Evolutionary conservation across 2,329 filamentous ascomycete species (phyloP), one percentile per base, ranked within the genome.

Genomic region (Apiospora pterosperma): DNA sequence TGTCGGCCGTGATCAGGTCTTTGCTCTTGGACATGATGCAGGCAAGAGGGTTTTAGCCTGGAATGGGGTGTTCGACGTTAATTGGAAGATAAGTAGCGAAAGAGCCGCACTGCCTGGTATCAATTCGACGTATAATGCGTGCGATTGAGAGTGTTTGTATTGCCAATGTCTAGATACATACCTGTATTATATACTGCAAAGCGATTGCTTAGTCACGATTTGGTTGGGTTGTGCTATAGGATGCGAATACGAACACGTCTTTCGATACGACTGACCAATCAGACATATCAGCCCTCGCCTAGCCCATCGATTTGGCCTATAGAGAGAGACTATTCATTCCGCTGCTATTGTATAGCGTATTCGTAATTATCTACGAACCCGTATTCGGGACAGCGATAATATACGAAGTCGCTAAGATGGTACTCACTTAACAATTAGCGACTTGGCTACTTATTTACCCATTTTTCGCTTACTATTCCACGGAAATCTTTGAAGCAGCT

Each of bases 1-100:
- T 31, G 59, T 66, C 64, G 23, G 48, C 38, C 34, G 61, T 60
- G 36, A 65, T 65, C 28, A 65, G 31, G 12, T 63, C 48, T 41
- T 63, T 42, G 36, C 31, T 60, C 19, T 44, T 60, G 12, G 52
- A 28, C 62, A 63, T 63, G 36, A 19, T 63, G 36, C 3, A 5
- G 10, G n/a, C n/a, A n/a, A 44, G 7, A n/a, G 4, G 5, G 44
- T 28, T n/a, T 5, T 11, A 28, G 10, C 21, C 14, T 52, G 44
- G 48, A 21, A 8, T n/a, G 28, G n/a, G 34, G 1, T 31, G 10
- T 31, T 31, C 44, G 25, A 31, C 12, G 8, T 31, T 19, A 16
- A 19, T 31, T 28, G 28, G 8, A 31, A 8, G 12, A 34, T 21
- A 11, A 6, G 3, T 11, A n/a, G 19, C n/a, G 16, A 34, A 4